phyloP scores from a whole-genome alignment of 1,284 basidiomycete species.

The Heterobasidion parviporum region DNA sequence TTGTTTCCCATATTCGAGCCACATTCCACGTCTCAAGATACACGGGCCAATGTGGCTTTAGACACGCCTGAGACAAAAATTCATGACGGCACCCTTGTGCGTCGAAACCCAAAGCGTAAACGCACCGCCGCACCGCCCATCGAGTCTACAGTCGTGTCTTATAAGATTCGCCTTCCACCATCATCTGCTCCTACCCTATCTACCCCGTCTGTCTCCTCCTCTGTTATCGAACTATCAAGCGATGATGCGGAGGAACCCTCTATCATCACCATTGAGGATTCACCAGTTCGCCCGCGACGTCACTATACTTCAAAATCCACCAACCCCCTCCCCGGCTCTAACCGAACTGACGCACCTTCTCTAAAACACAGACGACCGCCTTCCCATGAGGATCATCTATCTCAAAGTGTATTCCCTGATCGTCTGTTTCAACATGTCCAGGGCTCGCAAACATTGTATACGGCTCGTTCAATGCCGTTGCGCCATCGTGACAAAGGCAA shows the following conservation, averaged over 20 bases:
- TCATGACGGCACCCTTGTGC: not conserved
- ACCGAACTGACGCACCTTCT: not conserved
- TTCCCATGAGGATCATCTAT: not conserved
- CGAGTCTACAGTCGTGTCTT: not conserved
- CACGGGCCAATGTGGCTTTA: no score
- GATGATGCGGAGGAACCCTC: constrained; percentile 22
- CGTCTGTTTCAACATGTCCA: not conserved
- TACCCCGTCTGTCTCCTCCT: not conserved
- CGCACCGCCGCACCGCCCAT: not conserved
- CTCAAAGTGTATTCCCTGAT: not conserved
- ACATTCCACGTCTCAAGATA: no score
- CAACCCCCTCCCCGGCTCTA: constrained; percentile 1
- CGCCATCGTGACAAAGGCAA: not conserved
- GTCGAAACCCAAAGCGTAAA: not conserved
- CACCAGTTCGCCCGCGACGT: constrained; percentile 6
- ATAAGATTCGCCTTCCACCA: not conserved
- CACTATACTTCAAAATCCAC: not conserved
- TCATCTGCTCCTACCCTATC: constrained; percentile 4
- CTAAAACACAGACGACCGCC: not conserved
- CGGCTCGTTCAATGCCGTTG: not conserved
- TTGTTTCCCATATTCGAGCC: constrained; percentile 1
- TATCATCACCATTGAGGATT: constrained; percentile 35
- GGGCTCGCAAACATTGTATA: not conserved
- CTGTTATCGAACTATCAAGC: not conserved
- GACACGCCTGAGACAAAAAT: not conserved